Evolutionary conservation across 2,329 filamentous ascomycete species (phyloP).

Genomic region (Penicillium sp.): DNA sequence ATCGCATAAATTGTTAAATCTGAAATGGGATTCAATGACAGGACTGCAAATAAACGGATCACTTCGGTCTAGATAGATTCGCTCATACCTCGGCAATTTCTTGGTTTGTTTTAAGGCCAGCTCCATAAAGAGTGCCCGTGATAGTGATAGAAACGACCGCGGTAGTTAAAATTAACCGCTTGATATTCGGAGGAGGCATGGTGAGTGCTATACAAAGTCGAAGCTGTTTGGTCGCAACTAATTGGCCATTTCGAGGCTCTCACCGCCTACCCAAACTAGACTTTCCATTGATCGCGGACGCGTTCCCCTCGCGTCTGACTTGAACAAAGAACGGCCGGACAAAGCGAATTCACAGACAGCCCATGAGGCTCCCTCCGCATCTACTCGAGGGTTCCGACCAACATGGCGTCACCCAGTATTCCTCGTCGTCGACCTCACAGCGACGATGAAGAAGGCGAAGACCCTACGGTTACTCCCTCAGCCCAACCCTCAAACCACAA

Average conservation of each 20-base stretch:
- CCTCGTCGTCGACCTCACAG: slow-evolving; percentile 31
- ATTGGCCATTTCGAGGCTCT: slow-evolving; percentile 9
- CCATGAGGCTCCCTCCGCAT: slow-evolving; percentile 3
- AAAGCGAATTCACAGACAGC: slow-evolving; percentile 1
- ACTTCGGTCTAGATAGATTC: neutral
- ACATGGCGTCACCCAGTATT: slow-evolving; percentile 29
- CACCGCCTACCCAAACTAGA: slow-evolving; percentile 27
- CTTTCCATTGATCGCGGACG: slow-evolving; percentile 26
- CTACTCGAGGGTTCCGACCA: slow-evolving; percentile 6
- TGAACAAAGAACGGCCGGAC: slow-evolving; percentile 7
- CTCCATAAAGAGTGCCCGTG: slow-evolving; percentile 59
- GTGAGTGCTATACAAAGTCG: slow-evolving; percentile 8
- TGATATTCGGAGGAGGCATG: slow-evolving; percentile 40
- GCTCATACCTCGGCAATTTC: slow-evolving; percentile 51
- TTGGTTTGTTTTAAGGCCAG: slow-evolving; percentile 54
- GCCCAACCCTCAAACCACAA: slow-evolving; percentile 32
- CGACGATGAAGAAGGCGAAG: slow-evolving; percentile 29
- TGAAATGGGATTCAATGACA: neutral
- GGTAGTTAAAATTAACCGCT: slow-evolving; percentile 54
- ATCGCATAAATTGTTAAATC: neutral
- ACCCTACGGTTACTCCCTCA: slow-evolving; percentile 20
- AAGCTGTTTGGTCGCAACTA: slow-evolving; percentile 3
- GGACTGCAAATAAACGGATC: neutral
- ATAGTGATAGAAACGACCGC: slow-evolving; percentile 57
- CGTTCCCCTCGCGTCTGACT: slow-evolving; percentile 24